Conservation (phyloP, 192 early-diverging fungal genomes). For the Globomyces pollinis-pini region DNA sequence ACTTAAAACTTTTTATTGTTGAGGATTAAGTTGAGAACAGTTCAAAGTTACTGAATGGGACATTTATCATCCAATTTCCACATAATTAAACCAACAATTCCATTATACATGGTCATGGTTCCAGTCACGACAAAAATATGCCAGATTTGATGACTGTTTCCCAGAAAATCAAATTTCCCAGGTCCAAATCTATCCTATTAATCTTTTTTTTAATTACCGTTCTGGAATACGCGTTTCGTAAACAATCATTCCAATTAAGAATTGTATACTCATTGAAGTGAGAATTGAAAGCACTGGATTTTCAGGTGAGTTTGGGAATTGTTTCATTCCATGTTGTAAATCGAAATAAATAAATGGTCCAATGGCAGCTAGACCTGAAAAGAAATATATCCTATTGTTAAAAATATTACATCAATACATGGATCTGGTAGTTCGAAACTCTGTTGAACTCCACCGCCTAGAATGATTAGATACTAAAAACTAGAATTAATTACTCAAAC, state of each 20-base stretch:
- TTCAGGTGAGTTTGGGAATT: not conserved
- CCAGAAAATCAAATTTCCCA: constrained; percentile 71
- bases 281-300: not conserved
- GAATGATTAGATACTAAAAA: not conserved
- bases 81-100: not conserved
- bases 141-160: constrained; percentile 69
- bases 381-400: too few relatives aligned
- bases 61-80: constrained; percentile 11
- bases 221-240: constrained; percentile 5
- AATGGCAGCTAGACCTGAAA: too few relatives aligned
- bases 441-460: not conserved
- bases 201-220: not conserved
- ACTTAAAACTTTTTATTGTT: too few relatives aligned
- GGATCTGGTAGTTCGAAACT: not conserved
- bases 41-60: too few relatives aligned
- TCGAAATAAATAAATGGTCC: too few relatives aligned
- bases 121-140: constrained; percentile 76
- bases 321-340: not conserved
- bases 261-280: not conserved
- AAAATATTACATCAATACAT: not conserved
- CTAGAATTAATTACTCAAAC: not conserved
- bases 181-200: constrained; percentile 63
- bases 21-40: too few relatives aligned
- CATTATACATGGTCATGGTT: constrained; percentile 24
- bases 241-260: not conserved